phyloP scores from a whole-genome alignment of 2,329 filamentous ascomycete genomes.

The Ophiosphaerella herpotricha region DNA sequence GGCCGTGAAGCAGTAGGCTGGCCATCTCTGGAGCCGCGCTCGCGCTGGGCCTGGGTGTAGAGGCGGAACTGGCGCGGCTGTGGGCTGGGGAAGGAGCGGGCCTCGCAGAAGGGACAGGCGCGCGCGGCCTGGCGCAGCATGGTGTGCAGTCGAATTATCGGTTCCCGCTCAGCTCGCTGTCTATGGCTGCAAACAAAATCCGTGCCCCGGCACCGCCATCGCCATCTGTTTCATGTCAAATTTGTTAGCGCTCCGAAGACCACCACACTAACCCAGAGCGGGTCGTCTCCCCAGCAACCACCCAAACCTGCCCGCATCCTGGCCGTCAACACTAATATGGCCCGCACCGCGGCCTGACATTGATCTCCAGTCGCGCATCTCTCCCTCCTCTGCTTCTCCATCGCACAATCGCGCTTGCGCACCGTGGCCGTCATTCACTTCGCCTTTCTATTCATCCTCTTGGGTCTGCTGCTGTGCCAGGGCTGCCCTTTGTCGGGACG shows the following conservation, averaged over 20 bases:
- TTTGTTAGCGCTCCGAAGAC: not conserved
- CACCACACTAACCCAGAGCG: not conserved
- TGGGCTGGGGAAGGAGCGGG: conserved; percentile 29
- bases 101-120: conserved; percentile 52
- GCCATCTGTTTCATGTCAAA: no score
- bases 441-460: conserved; percentile 21
- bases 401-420: conserved; percentile 35
- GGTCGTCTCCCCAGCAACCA: conserved; percentile 27
- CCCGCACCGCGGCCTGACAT: conserved; percentile 23
- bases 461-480: conserved; percentile 6
- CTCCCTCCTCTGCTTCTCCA: conserved; percentile 33
- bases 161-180: not conserved
- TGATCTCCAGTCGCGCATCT: conserved; percentile 19
- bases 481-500: no score
- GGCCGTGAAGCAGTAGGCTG: not conserved
- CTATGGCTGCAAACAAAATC: no score
- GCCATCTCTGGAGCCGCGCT: conserved; percentile 6
- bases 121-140: conserved; percentile 40
- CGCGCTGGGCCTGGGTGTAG: conserved; percentile 35
- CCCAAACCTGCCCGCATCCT: conserved; percentile 22
- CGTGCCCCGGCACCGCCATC: no score
- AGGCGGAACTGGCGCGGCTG: conserved; percentile 44
- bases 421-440: conserved; percentile 32
- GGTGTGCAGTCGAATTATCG: not conserved
- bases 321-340: conserved; percentile 30